Evolutionary conservation across 2,329 filamentous ascomycete genomes (phyloP), one percentile per base, ranked within the genome.

Genomic region (Laburnicola sp.): DNA sequence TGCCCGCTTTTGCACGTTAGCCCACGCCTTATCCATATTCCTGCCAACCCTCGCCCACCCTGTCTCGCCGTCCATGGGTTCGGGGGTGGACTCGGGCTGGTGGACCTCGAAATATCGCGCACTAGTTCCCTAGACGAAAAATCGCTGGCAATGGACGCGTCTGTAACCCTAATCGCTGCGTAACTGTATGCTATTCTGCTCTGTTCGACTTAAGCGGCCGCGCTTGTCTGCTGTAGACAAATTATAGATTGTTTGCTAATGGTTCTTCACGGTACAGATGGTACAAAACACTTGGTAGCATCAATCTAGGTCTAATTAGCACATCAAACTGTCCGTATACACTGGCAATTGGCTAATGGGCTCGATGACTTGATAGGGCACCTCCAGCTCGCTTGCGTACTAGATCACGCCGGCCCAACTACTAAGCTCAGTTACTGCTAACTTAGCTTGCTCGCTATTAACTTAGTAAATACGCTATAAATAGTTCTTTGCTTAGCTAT

Each of bases 81-180:
- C 35, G 34, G 28, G 47, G 25, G 30, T 11, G 39, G 11, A n/a
- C 16, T 32, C 22, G 21, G 46, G 39, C 11, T 44, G 30, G 25
- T 43, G 28, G 6, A 54, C 55, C 46, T 58, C 30, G 31, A 58
- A 51, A 46, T 52, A 52, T 48, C 42, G 39, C 34, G 45, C 56
- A 16, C 45, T 35, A 25, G 22, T 34, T 28, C 50, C 25, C 25
- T 37, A 23, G 22, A 42, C 38, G 30, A 53, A 49, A 5, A 53
- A 39, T 26, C 40, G 39, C 45, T 48, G 40, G 44, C 45, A 53
- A 39, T 45, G 4, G 2, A 58, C 43, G 4, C 2, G 10, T 43
- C 44, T 53, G 23, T 31, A 52, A 48, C 34, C 39, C 4, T 38
- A 31, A 25, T 37, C 44, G 26, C 28, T 38, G 25, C 44, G 41